Percentiles rank a stretch among this genome's conserved stretches.
Conservation (phyloP, 331 rosid species). For the Quercus phellos region DNA sequence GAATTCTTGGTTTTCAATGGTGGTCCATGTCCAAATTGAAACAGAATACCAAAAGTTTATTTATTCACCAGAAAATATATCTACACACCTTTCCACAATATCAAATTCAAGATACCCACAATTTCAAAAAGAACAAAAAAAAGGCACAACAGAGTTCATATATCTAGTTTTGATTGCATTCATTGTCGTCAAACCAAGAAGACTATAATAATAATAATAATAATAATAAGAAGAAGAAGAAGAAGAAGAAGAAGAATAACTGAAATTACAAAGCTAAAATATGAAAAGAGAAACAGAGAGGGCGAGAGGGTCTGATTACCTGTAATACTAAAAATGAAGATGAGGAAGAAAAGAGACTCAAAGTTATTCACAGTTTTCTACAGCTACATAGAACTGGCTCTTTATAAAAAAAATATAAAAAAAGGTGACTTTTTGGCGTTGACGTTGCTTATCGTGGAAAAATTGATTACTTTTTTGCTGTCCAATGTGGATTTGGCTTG, state of each 20-base stretch:
- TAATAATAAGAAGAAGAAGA: background rate
- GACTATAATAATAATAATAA: too few relatives aligned
- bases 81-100: background rate
- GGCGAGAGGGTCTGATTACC: constrained; percentile 17
- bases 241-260: background rate
- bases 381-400: too few relatives aligned
- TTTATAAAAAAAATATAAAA: background rate
- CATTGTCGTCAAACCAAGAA: background rate
- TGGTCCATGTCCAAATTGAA: background rate
- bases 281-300: background rate
- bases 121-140: background rate
- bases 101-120: background rate
- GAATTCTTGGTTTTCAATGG: background rate
- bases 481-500: too few relatives aligned
- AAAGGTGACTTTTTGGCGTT: background rate
- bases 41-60: background rate
- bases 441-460: background rate
- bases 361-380: constrained; percentile 15
- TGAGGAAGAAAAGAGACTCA: background rate
- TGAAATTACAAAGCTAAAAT: background rate
- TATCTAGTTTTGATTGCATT: background rate
- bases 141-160: background rate
- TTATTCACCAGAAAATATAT: background rate
- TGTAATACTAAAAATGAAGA: background rate
- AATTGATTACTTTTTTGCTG: too few relatives aligned